A percentile compares a stretch with the other conserved stretches of the same genome.
phyloP scores from a whole-genome alignment of 2,329 filamentous ascomycete species.

The Aspergillus sp. region DNA sequence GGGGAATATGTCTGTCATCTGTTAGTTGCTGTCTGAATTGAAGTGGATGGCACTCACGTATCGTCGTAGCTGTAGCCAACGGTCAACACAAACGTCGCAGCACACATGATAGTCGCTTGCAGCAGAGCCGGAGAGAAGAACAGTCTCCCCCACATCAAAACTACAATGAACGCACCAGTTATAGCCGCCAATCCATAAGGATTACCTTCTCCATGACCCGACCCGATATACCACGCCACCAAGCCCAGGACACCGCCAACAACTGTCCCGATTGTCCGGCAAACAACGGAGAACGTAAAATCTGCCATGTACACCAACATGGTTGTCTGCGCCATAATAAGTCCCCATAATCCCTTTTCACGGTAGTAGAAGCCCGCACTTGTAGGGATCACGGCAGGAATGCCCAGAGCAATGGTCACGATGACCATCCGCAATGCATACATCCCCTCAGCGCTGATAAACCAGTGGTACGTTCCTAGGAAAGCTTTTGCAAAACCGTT shows the following conservation, averaged over 20 bases:
- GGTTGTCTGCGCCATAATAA: constrained; percentile 47
- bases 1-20: constrained; percentile 27
- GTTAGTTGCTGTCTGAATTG: constrained; percentile 1
- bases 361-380: constrained; percentile 47
- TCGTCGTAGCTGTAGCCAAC: constrained; percentile 45
- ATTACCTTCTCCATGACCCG: constrained; percentile 44
- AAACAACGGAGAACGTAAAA: constrained; percentile 42
- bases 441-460: constrained; percentile 36
- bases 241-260: constrained; percentile 44
- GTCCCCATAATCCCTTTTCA: constrained; percentile 47
- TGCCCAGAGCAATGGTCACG: constrained; percentile 39
- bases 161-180: constrained; percentile 23
- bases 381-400: constrained; percentile 38
- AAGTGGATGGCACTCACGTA: constrained; percentile 15
- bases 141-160: constrained; percentile 32
- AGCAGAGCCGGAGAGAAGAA: constrained; percentile 26
- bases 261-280: constrained; percentile 39
- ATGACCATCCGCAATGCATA: constrained; percentile 44
- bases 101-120: constrained; percentile 32
- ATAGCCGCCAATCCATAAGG: constrained; percentile 45
- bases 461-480: constrained; percentile 33
- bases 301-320: constrained; percentile 47
- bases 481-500: constrained; percentile 20
- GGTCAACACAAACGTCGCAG: constrained; percentile 40
- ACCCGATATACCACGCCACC: constrained; percentile 47